Evolutionary conservation across 2,329 filamentous ascomycete species (phyloP), one percentile per base, ranked within the genome.

Genomic region (Trichoderma koningii): DNA sequence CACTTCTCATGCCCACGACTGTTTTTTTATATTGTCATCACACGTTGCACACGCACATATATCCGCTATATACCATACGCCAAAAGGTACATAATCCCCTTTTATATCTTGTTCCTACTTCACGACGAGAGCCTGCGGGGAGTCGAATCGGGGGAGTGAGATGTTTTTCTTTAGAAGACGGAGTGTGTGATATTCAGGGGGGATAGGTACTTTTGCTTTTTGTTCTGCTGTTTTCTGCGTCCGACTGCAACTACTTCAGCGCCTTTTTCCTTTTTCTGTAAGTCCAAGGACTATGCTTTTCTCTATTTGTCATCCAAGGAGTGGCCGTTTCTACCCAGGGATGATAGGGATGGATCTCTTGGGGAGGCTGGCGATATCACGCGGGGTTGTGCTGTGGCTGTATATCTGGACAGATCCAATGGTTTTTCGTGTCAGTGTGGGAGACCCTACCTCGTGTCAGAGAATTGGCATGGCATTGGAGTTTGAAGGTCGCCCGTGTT

Each of bases 401-500:
- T 53, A 30, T 53, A 21, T 7, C 15, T n/a, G 23, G n/a, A 50
- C 34, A 12, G 48, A 15, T n/a, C 21, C 15, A 28, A 9, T 60
- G 19, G 14, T 26, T 15, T 60, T 26, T n/a, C 6, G 12, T 30
- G 5, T 55, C 14, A 48, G 26, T 30, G 28, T 63, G 21, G 34
- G 56, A 60, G 17, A 62, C 53, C 23, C 59, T 63, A 67, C 70
- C 66, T 71, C 67, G 63, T 56, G 28, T 55, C 30, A 26, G 61
- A 63, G 52, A 63, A 63, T 56, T 42, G 61, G 61, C 61, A 63
- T 63, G 61, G 61, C 61, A 55, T 56, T 53, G 61, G 61, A 55
- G 61, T 63, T 41, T 17, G 9, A 30, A 41, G 50, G 34, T 34
- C 26, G 44, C 44, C 41, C 9, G 21, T 26, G 34, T 41, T 21